These are phyloP conservation scores for Byssothecium circinans DNA, from an alignment of 2,329 filamentous ascomycete genomes.

Conservation along the genomic window DNA sequence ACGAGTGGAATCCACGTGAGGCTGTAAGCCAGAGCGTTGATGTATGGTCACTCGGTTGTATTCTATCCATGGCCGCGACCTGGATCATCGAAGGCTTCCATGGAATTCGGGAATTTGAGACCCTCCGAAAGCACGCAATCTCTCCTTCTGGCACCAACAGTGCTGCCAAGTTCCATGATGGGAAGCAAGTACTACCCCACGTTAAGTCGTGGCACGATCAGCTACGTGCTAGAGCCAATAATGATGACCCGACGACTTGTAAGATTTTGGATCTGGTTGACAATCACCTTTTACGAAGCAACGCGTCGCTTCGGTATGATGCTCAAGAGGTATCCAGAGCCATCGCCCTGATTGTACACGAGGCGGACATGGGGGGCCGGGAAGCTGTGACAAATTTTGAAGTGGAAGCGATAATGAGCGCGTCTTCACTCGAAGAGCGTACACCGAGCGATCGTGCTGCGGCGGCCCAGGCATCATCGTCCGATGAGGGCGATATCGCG, in stretches of 20 bases:
- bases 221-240: too few species aligned
- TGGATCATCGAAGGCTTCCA: constrained; percentile 10
- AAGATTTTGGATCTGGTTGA: constrained; percentile 6
- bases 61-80: constrained; percentile 9
- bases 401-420: too few species aligned
- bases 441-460: too few species aligned
- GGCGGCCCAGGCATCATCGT: too few species aligned
- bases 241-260: background rate
- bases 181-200: background rate
- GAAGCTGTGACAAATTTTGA: too few species aligned
- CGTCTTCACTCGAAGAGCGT: too few species aligned
- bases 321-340: background rate
- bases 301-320: background rate
- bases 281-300: background rate
- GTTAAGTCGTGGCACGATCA: constrained; percentile 4
- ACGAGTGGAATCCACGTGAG: background rate
- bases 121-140: background rate
- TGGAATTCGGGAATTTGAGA: constrained; percentile 7
- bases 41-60: constrained; percentile 14
- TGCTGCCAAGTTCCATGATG: constrained; percentile 2
- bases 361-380: background rate
- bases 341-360: background rate
- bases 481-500: too few species aligned
- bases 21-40: constrained; percentile 4
- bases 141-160: background rate